Percentiles rank a stretch among this genome's conserved stretches.
These are phyloP conservation scores for Lentinula raphanica DNA, from an alignment of 768 basidiomycete genomes.

Conservation along the genomic window DNA sequence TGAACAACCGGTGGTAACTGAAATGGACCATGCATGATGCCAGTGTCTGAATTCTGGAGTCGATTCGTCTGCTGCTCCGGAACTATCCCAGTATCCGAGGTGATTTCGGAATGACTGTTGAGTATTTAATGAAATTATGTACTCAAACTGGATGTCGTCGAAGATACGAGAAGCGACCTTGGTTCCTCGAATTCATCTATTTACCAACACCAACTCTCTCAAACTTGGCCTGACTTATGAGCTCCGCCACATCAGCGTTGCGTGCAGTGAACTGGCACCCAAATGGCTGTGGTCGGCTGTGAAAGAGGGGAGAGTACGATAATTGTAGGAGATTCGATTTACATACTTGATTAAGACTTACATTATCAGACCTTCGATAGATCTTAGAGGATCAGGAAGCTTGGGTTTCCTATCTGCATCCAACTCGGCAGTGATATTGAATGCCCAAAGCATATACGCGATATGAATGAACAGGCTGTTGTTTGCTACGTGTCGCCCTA, in stretches of 20 bases:
- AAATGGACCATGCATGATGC: no score
- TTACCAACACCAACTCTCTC: background rate
- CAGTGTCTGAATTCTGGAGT: no score
- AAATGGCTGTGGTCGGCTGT: background rate
- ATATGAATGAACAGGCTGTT: conserved; percentile 24
- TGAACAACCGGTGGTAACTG: no score
- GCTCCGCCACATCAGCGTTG: background rate
- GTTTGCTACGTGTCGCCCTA: conserved; percentile 25
- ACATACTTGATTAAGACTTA: background rate
- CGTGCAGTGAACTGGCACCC: background rate
- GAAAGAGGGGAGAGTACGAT: background rate
- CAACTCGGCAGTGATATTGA: background rate
- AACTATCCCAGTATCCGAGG: no score
- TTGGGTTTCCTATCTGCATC: background rate
- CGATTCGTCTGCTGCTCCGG: no score
- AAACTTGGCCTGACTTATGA: background rate
- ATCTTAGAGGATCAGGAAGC: background rate
- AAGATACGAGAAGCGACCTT: no score
- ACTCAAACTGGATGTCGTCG: no score
- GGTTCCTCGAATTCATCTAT: no score
- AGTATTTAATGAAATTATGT: no score
- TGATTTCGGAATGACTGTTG: no score
- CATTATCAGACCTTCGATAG: background rate
- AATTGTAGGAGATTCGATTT: no score
- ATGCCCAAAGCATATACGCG: conserved; percentile 22